These are phyloP conservation scores for Cucurbita pepo DNA, from an alignment of 306 rosid genomes.

Conservation along the genomic window DNA sequence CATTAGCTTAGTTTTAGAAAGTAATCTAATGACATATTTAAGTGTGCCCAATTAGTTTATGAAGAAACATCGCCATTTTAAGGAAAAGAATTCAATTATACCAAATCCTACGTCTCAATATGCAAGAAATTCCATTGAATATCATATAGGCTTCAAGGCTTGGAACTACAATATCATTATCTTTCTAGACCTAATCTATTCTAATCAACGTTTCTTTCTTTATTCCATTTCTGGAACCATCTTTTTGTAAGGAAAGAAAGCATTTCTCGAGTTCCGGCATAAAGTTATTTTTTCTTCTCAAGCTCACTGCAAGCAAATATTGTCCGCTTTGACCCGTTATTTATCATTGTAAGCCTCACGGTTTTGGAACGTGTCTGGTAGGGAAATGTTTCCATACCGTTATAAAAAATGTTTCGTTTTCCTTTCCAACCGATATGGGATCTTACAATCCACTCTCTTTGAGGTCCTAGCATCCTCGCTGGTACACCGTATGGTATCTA, in stretches of 20 bases:
- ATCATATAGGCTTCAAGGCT: background rate
- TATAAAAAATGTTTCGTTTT: too few relatives aligned
- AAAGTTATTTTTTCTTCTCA: background rate
- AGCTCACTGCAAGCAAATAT: too few relatives aligned
- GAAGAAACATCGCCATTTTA: too few relatives aligned
- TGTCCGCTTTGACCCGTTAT: too few relatives aligned
- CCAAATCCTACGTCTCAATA: background rate
- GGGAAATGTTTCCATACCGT: too few relatives aligned
- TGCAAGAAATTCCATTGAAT: background rate
- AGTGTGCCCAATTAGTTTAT: background rate
- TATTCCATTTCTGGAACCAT: background rate
- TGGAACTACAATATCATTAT: background rate
- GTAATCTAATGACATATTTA: background rate
- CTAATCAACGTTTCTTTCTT: background rate
- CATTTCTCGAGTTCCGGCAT: background rate
- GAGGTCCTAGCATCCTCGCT: too few relatives aligned
- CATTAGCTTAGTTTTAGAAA: too few relatives aligned
- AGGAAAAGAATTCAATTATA: background rate
- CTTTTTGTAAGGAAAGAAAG: background rate
- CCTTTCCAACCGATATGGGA: too few relatives aligned
- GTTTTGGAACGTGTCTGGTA: too few relatives aligned
- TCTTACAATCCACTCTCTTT: too few relatives aligned
- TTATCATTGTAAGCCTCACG: too few relatives aligned
- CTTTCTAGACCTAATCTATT: background rate
- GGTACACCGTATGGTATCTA: too few relatives aligned